Evolutionary conservation across 371 early-diverging fungal species (phyloP).

Genomic region (Capillidium rhysosporum): DNA sequence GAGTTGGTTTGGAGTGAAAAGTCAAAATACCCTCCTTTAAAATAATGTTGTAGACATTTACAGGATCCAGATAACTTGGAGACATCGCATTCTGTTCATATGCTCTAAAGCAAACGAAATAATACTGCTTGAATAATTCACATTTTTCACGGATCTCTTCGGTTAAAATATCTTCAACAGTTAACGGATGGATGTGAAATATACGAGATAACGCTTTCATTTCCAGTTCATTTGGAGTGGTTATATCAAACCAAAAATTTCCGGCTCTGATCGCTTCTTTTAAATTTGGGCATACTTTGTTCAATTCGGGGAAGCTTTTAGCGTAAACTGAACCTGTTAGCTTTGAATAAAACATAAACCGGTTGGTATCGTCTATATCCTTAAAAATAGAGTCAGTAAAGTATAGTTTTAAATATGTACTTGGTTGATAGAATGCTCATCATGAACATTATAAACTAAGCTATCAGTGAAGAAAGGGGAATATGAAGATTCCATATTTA

Average conservation of each 20-base stretch:
- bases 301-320: conserved; percentile 16
- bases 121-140: conserved; percentile 74
- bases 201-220: conserved; percentile 33
- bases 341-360: conserved; percentile 31
- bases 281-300: conserved; percentile 11
- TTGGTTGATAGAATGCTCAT: neutral
- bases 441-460: neutral
- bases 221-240: conserved; percentile 57
- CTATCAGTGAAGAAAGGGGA: neutral
- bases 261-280: conserved; percentile 21
- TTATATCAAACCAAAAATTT: conserved; percentile 78
- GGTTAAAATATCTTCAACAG: conserved; percentile 75
- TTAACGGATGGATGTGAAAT: conserved; percentile 72
- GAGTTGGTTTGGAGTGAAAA: conserved; percentile 49
- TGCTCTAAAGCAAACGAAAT: conserved; percentile 70
- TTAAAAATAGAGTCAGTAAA: neutral
- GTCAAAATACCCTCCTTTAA: conserved; percentile 55
- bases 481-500: neutral
- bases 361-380: conserved; percentile 12
- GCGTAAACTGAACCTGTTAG: conserved; percentile 23
- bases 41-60: conserved; percentile 65
- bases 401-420: neutral
- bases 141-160: conserved; percentile 85
- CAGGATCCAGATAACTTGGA: conserved; percentile 43
- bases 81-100: conserved; percentile 47